Evolutionary conservation across 306 rosid species (phyloP).

Genomic region (peach (Prunus persica)): Prunus_persica_NCBIv2 NC_034016.1:5743501-5744000

Average conservation of each 20-base stretch:
- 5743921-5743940: slow-evolving; percentile 13
- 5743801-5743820: slow-evolving; percentile 2
- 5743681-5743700: background rate
- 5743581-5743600: background rate
- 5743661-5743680: background rate
- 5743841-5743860: slow-evolving; percentile 41
- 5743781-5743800: background rate
- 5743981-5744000: slow-evolving; percentile 16
- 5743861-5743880: slow-evolving; percentile 65
- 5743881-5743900: slow-evolving; percentile 56
- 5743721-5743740: background rate
- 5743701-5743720: background rate
- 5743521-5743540: background rate
- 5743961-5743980: slow-evolving; percentile 15
- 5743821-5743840: slow-evolving; percentile 18
- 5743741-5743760: slow-evolving; percentile 11
- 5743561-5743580: background rate
- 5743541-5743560: background rate
- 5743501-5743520: background rate
- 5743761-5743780: background rate
- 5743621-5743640: slow-evolving; percentile 15
- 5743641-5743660: slow-evolving; percentile 5
- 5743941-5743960: slow-evolving; percentile 34
- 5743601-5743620: background rate
- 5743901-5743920: slow-evolving; percentile 24